Percentiles rank a stretch among this genome's conserved stretches.
Evolutionary conservation across 2,329 filamentous ascomycete species (phyloP).

Genomic region (Metarhizium anisopliae): DNA sequence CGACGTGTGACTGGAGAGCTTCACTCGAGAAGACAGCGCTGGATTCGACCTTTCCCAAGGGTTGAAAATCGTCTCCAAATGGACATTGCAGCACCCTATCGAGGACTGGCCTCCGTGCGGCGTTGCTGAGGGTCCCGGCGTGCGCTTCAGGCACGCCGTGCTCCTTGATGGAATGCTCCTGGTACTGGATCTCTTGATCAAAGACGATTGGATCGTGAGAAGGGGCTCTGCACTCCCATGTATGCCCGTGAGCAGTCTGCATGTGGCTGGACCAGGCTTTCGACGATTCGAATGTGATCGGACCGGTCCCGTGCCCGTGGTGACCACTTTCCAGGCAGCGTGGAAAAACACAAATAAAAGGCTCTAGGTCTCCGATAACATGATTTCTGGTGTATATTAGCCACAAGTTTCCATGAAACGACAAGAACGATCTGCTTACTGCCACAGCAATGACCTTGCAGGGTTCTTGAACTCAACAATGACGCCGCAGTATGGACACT

Average conservation of each 20-base stretch:
- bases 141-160: slow-evolving; percentile 9
- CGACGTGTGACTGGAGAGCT: slow-evolving; percentile 19
- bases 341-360: too few relatives aligned
- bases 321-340: too few relatives aligned
- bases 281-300: slow-evolving; percentile 13
- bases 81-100: slow-evolving; percentile 17
- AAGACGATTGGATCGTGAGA: slow-evolving; percentile 18
- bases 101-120: slow-evolving; percentile 15
- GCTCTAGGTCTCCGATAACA: too few relatives aligned
- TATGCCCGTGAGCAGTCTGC: slow-evolving; percentile 18
- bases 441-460: too few relatives aligned
- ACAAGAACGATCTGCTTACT: too few relatives aligned
- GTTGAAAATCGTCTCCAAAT: slow-evolving; percentile 18
- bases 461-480: too few relatives aligned
- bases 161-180: slow-evolving; percentile 16
- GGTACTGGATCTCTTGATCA: slow-evolving; percentile 15
- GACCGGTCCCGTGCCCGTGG: background rate
- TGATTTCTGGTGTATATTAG: too few relatives aligned
- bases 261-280: slow-evolving; percentile 13
- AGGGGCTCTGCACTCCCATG: slow-evolving; percentile 20
- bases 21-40: slow-evolving; percentile 13
- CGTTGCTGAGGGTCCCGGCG: slow-evolving; percentile 11
- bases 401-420: too few relatives aligned
- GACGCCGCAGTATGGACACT: too few relatives aligned
- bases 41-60: slow-evolving; percentile 12